Evolutionary conservation across 371 early-diverging fungal genomes (phyloP).

Genomic region (Neoconidiobolus thromboides): DNA sequence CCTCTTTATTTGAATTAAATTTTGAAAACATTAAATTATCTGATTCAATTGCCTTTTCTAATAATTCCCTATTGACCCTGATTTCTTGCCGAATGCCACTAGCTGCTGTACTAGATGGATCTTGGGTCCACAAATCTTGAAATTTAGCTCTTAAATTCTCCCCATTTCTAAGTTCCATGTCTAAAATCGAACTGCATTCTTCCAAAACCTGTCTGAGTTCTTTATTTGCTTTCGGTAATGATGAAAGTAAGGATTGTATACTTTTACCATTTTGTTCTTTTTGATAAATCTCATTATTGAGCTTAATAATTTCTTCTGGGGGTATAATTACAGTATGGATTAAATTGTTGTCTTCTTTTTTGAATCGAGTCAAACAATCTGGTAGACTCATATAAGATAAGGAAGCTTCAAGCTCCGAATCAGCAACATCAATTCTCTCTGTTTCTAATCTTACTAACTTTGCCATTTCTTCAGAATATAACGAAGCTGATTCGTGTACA

Average conservation of each 20-base stretch:
- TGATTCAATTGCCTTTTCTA: conserved; percentile 55
- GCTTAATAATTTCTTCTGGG: conserved; percentile 33
- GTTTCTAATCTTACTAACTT: conserved; percentile 62
- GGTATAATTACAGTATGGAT: conserved; percentile 34
- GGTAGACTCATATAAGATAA: conserved; percentile 75
- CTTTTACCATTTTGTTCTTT: conserved; percentile 20
- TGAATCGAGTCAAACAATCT: conserved; percentile 49
- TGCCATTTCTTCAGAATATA: conserved; percentile 91
- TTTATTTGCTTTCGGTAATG: conserved; percentile 35
- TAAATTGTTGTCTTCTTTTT: conserved; percentile 16
- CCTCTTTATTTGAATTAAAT: conserved; percentile 27
- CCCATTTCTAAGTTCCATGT: neutral
- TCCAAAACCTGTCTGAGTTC: conserved; percentile 37
- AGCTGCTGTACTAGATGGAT: conserved; percentile 55
- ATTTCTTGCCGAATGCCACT: conserved; percentile 55
- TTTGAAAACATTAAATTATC: conserved; percentile 39
- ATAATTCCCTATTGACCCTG: conserved; percentile 47
- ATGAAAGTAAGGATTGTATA: conserved; percentile 29
- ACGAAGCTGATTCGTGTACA: conserved; percentile 74
- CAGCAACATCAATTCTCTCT: conserved; percentile 55
- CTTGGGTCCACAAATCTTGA: conserved; percentile 64
- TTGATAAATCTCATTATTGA: conserved; percentile 33
- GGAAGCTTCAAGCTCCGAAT: conserved; percentile 68
- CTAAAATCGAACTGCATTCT: conserved; percentile 18
- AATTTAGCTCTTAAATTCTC: conserved; percentile 29